Evolutionary conservation across 1,284 basidiomycete genomes (phyloP), one percentile per base, ranked within the genome.

Genomic region (Megacollybia platyphylla): DNA sequence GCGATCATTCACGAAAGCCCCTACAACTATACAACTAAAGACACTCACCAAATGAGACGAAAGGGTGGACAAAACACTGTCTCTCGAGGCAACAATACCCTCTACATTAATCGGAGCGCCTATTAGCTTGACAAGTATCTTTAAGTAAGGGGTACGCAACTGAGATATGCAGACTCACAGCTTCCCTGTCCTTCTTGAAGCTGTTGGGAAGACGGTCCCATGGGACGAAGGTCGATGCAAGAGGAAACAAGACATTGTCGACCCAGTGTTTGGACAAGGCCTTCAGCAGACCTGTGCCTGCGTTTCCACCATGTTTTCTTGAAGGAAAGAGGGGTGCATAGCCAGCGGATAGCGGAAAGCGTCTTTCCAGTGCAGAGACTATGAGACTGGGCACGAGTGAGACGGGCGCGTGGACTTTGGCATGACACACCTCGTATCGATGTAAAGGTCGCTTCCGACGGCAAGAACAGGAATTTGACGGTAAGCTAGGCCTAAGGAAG

Each of bases 401-500:
- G 37, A 4, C 7, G 18, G 17, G 40, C 29, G 37, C 32, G 42
- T 40, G 32, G 37, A 46, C 29, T 15, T 34, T 13, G 13, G 29
- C 13, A 18, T 10, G 28, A 42, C 42, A 44, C 27, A 56, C 63
- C 60, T 63, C 10, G 68, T 70, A 54, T 74, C 73, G 48, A 68
- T 70, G 51, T 71, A 72, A 1, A 74, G 60, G 48, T 76, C 72
- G 46, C 70, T 71, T 4, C 73, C 73, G 40, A 76, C 71, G 11
- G 73, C 68, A 2, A 75, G 60, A n/a, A 76, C 59, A 10, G 73
- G 73, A 24, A 76, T 73, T 20, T 70, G 64, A 11, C 73, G 68
- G 53, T 76, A 76, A 30, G 56, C 55, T 11, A 76, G 55, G 8
- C 73, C 73, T 10, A 38, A 24, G 20, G 5, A 24, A 24, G 5